Conservation (phyloP, 2,329 filamentous ascomycete species). For the Aspergillus awamori region DNA sequence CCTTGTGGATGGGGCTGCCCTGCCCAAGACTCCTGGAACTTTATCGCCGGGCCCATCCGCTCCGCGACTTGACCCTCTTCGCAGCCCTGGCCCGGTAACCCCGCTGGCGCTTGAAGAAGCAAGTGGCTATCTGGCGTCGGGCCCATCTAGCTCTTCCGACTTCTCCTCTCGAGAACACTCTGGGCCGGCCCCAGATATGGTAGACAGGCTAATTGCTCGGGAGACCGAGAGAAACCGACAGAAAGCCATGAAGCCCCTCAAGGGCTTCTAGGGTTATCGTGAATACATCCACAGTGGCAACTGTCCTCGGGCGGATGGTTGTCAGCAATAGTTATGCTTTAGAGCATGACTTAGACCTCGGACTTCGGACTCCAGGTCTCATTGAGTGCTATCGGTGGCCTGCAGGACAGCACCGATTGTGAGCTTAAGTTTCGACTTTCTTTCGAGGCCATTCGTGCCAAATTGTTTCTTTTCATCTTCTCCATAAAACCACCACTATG, state of each 20-base stretch:
- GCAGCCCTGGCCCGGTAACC: constrained; percentile 51
- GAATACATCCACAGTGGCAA: not conserved
- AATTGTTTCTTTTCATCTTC: not conserved
- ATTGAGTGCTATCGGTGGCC: not conserved
- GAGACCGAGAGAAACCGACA: constrained; percentile 38
- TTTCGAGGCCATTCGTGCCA: not conserved
- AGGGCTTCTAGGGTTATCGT: constrained; percentile 28
- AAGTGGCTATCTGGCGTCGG: constrained; percentile 45
- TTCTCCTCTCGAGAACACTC: constrained; percentile 27
- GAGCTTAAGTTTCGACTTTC: not conserved
- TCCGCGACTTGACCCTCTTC: constrained; percentile 48
- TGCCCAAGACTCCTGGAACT: constrained; percentile 33
- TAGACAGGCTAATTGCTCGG: constrained; percentile 39
- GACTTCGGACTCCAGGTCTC: not conserved
- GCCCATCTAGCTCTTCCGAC: constrained; percentile 27
- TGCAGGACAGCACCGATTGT: not conserved
- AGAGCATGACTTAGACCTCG: not conserved
- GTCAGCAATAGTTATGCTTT: too few species aligned
- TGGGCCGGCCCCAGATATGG: constrained; percentile 34
- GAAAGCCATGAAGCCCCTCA: constrained; percentile 31
- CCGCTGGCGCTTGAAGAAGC: constrained; percentile 47
- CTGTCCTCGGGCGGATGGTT: not conserved
- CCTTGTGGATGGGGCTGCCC: constrained; percentile 40
- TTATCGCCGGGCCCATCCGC: constrained; percentile 43
- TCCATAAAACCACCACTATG: not conserved